Evolutionary conservation across 495 filamentous ascomycete species (phyloP).

Genomic region (Aspergillus cristatus): DNA sequence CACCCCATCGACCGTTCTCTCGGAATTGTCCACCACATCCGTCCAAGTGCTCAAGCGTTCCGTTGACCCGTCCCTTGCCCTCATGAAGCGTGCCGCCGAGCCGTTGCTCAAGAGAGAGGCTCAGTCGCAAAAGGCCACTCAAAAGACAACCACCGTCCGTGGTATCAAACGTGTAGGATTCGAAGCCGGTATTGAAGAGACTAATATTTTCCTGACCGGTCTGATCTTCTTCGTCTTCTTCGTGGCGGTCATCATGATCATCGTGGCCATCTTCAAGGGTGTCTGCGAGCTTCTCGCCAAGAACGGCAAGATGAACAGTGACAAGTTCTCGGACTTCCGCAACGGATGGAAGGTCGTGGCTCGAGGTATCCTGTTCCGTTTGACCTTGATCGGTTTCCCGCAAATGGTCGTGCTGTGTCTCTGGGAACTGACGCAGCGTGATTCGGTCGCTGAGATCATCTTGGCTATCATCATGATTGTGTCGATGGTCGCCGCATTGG

Average conservation of each 20-base stretch:
- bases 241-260: constrained; percentile 58
- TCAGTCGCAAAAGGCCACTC: constrained; percentile 33
- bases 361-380: constrained; percentile 85
- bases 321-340: constrained; percentile 91
- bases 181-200: constrained; percentile 71
- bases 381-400: constrained; percentile 86
- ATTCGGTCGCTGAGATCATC: constrained; percentile 82
- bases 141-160: constrained; percentile 58
- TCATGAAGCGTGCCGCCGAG: constrained; percentile 36
- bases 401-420: constrained; percentile 87
- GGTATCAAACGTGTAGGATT: constrained; percentile 91
- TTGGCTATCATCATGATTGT: constrained; percentile 86
- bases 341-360: constrained; percentile 81
- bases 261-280: constrained; percentile 71
- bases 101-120: constrained; percentile 15
- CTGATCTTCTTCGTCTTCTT: constrained; percentile 85
- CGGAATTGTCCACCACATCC: constrained; percentile 62
- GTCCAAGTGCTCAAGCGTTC: constrained; percentile 74
- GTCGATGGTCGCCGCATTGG: constrained; percentile 68
- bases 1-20: constrained; percentile 70
- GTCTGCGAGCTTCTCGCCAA: constrained; percentile 65
- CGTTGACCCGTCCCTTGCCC: constrained; percentile 28
- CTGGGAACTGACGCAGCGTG: constrained; percentile 83
- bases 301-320: constrained; percentile 68
- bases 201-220: constrained; percentile 91